These are phyloP conservation scores for Leccinum arenicola DNA, from an alignment of 768 basidiomycete species.

Conservation along the genomic window DNA sequence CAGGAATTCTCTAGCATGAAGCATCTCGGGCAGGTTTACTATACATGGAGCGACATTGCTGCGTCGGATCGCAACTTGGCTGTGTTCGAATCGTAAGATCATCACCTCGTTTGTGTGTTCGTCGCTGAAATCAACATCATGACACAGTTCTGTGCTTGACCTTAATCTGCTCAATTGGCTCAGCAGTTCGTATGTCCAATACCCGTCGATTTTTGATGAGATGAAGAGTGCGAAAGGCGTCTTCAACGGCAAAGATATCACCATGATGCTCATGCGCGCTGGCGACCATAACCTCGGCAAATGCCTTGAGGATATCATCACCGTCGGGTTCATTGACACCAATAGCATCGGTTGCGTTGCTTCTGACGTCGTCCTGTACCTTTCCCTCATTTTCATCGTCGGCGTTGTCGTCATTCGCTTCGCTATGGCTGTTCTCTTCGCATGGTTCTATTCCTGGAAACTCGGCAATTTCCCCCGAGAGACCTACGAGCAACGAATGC, in stretches of 20 bases:
- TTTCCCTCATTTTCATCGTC: constrained; percentile 95
- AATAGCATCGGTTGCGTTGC: constrained; percentile 95
- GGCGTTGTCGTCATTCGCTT: constrained; percentile 96
- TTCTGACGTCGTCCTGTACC: constrained; percentile 89
- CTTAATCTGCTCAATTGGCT: constrained; percentile 85
- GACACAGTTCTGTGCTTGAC: constrained; percentile 78
- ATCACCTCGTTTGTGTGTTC: background rate
- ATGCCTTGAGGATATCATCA: constrained; percentile 84
- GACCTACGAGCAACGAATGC: constrained; percentile 89
- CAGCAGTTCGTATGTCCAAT: constrained; percentile 72
- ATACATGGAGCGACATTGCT: constrained; percentile 84
- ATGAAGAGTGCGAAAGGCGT: constrained; percentile 68
- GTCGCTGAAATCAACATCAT: constrained; percentile 6
- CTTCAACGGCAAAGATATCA: constrained; percentile 81
- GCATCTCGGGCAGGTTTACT: constrained; percentile 85
- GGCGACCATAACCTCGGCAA: constrained; percentile 64
- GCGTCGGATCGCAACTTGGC: constrained; percentile 74
- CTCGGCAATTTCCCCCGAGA: constrained; percentile 92
- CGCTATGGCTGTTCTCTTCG: constrained; percentile 93
- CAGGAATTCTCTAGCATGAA: constrained; percentile 45
- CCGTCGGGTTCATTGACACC: constrained; percentile 92
- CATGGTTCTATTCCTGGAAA: constrained; percentile 98
- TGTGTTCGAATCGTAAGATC: constrained; percentile 88
- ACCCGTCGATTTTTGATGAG: constrained; percentile 79
- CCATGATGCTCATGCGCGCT: constrained; percentile 78